Evolutionary conservation across 306 rosid genomes (phyloP).

Genomic region (Boehmeria nivea): DNA sequence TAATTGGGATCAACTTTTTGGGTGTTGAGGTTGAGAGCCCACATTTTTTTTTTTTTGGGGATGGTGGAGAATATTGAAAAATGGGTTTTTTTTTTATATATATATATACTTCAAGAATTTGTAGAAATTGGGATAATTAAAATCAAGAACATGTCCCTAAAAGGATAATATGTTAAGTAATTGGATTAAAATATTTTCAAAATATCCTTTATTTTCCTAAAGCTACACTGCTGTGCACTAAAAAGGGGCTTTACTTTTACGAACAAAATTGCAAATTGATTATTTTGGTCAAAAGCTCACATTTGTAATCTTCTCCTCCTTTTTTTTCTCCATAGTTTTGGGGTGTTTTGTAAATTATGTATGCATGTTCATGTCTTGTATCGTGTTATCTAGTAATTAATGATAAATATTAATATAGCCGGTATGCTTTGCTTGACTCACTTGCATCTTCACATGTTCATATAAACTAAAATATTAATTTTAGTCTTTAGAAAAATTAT

Average conservation of each 20-base stretch:
- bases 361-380: too few species aligned
- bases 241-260: slow-evolving; percentile 21
- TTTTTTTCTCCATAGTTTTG: background rate
- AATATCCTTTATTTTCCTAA: background rate
- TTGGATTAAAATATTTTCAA: background rate
- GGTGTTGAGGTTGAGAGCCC: slow-evolving; percentile 8
- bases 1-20: slow-evolving; percentile 13
- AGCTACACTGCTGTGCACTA: background rate
- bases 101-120: background rate
- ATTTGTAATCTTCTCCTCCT: background rate
- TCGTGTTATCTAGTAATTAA: too few species aligned
- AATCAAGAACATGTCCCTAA: background rate
- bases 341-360: background rate
- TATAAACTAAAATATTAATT: too few species aligned
- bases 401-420: background rate
- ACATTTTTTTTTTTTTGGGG: background rate
- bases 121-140: slow-evolving; percentile 7
- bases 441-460: too few species aligned
- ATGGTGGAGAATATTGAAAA: slow-evolving; percentile 15
- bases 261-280: slow-evolving; percentile 1
- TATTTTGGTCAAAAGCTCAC: slow-evolving; percentile 16
- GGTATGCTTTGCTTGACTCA: too few species aligned
- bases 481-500: too few species aligned
- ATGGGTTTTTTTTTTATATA: background rate
- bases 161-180: background rate